Evolutionary conservation across 2,329 filamentous ascomycete species (phyloP).

Genomic region (Fusarium foetens): DNA sequence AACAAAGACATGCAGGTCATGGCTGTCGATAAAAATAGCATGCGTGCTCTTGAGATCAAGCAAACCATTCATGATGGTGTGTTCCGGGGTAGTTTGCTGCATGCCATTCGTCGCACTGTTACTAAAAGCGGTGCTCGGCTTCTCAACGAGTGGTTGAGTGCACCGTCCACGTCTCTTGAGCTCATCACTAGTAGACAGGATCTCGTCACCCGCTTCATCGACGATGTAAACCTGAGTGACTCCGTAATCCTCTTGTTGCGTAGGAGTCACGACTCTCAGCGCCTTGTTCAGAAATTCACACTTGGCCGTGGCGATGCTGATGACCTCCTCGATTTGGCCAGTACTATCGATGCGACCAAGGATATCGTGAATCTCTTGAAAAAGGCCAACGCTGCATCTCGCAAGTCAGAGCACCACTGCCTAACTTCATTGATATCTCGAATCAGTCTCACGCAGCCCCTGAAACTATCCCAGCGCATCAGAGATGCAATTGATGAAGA

Average conservation of each 20-base stretch:
- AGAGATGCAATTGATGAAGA: slow-evolving; percentile 89
- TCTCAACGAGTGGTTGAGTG: slow-evolving; percentile 85
- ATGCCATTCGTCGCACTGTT: slow-evolving; percentile 88
- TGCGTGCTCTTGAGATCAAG: slow-evolving; percentile 89
- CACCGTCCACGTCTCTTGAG: slow-evolving; percentile 86
- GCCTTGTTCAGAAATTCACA: slow-evolving; percentile 93
- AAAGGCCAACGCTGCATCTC: slow-evolving; percentile 27
- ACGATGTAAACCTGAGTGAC: slow-evolving; percentile 74
- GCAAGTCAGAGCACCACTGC: slow-evolving; percentile 45
- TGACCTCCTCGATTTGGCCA: slow-evolving; percentile 84
- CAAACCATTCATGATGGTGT: slow-evolving; percentile 83
- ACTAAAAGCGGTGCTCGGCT: slow-evolving; percentile 91
- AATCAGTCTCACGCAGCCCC: slow-evolving; percentile 74
- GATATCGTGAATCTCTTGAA: slow-evolving; percentile 67
- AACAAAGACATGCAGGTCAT: slow-evolving; percentile 81
- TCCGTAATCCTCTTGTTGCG: slow-evolving; percentile 74
- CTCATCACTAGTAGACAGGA: slow-evolving; percentile 84
- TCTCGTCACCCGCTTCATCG: slow-evolving; percentile 79
- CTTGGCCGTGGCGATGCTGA: slow-evolving; percentile 92
- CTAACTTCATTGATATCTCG: slow-evolving; percentile 61
- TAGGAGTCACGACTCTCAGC: slow-evolving; percentile 84
- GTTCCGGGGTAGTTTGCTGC: slow-evolving; percentile 85
- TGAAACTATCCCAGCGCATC: slow-evolving; percentile 76
- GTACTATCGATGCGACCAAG: slow-evolving; percentile 79
- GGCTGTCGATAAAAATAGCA: slow-evolving; percentile 90